A percentile compares a stretch with the other conserved stretches of the same genome.
These are phyloP conservation scores for Phellinidium pouzarii DNA, from an alignment of 1,284 basidiomycete species.

Conservation along the genomic window DNA sequence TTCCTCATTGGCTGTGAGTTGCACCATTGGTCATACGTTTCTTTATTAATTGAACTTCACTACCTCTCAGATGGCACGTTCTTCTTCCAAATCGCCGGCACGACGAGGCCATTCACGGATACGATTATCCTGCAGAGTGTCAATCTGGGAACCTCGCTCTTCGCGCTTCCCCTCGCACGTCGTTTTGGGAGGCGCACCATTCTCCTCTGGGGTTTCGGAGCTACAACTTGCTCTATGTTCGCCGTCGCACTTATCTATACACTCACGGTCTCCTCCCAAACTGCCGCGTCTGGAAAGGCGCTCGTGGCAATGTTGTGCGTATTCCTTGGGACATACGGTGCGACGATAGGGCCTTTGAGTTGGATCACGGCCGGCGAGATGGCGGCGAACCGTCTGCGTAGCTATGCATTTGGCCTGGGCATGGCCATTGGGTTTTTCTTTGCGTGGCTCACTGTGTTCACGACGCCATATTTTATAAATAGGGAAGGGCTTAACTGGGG, in stretches of 20 bases:
- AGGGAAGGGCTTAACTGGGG: constrained; percentile 18
- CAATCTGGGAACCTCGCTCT: constrained; percentile 17
- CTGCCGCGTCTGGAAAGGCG: constrained; percentile 13
- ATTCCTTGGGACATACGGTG: constrained; percentile 18
- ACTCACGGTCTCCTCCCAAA: not conserved
- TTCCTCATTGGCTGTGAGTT: constrained; percentile 15
- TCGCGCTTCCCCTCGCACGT: constrained; percentile 14
- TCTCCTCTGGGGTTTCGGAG: constrained; percentile 17
- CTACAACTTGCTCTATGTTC: constrained; percentile 14
- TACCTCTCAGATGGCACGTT: constrained; percentile 14
- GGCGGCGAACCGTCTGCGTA: constrained; percentile 19
- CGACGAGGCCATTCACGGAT: constrained; percentile 19
- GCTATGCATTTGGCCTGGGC: constrained; percentile 17
- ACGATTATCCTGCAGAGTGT: constrained; percentile 19
- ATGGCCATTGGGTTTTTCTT: constrained; percentile 21
- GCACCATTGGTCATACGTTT: not conserved
- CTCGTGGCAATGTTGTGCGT: constrained; percentile 21
- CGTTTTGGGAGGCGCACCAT: constrained; percentile 18
- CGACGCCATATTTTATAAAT: constrained; percentile 21
- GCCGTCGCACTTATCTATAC: constrained; percentile 19
- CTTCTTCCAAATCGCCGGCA: constrained; percentile 20
- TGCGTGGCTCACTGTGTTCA: constrained; percentile 21
- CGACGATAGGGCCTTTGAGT: constrained; percentile 17
- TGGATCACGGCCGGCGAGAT: constrained; percentile 21
- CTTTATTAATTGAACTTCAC: not conserved